phyloP scores from a whole-genome alignment of 139 green algal species.

The Coccomyxa sp. region DNA sequence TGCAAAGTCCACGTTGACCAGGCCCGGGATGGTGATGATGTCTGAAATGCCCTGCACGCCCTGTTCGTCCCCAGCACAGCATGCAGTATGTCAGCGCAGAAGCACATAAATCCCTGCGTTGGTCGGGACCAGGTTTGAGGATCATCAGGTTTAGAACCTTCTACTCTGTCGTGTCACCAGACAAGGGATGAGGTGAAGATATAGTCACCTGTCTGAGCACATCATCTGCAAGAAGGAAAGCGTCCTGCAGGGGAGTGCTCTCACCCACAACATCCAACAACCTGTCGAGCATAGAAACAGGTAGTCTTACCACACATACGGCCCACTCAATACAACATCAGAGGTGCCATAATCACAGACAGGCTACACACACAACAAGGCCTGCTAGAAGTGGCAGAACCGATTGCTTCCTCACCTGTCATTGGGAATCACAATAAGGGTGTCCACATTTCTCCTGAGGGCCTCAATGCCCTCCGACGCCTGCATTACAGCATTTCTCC shows the following conservation, averaged over 20 bases:
- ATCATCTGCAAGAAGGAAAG: slow-evolving; percentile 94
- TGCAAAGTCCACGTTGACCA: slow-evolving; percentile 99
- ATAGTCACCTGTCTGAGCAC: slow-evolving; percentile 80
- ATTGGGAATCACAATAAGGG: slow-evolving; percentile 91
- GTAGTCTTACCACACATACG: neutral
- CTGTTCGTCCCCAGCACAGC: slow-evolving; percentile 16
- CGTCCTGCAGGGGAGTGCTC: slow-evolving; percentile 84
- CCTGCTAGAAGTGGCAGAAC: neutral
- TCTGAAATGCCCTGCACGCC: slow-evolving; percentile 95
- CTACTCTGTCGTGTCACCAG: too few species aligned
- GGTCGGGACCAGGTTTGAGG: neutral
- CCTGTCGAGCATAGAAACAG: slow-evolving; percentile 3
- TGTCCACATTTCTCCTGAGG: slow-evolving; percentile 72
- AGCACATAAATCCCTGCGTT: neutral
- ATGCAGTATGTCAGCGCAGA: neutral
- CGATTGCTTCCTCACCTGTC: slow-evolving; percentile 39
- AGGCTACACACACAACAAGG: neutral
- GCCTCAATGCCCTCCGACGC: slow-evolving; percentile 73
- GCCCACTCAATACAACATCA: neutral
- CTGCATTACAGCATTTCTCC: slow-evolving; percentile 15
- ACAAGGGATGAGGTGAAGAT: neutral
- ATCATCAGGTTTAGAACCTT: neutral
- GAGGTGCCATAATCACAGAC: neutral
- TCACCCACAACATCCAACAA: slow-evolving; percentile 84
- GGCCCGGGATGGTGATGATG: slow-evolving; percentile 96